A percentile compares a stretch with the other conserved stretches of the same genome.
These are phyloP conservation scores for Bonnemaisonia californica DNA, from an alignment of 31 red algal genomes.

Conservation along the genomic window DNA sequence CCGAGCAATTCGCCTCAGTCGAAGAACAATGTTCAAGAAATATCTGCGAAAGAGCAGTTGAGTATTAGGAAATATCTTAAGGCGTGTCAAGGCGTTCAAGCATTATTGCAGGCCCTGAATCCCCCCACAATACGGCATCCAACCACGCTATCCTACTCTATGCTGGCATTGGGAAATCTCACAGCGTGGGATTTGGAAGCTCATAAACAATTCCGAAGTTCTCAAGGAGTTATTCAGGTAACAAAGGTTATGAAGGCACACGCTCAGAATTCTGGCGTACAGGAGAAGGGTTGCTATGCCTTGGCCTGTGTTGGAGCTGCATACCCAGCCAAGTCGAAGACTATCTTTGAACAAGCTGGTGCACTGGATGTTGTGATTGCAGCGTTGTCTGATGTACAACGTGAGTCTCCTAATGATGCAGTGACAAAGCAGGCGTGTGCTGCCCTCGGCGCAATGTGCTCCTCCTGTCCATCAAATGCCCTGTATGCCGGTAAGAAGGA, in stretches of 20 bases:
- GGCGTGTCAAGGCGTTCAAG: conserved; percentile 41
- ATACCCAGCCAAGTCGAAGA: conserved; percentile 61
- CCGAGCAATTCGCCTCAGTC: conserved; percentile 35
- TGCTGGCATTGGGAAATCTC: conserved; percentile 73
- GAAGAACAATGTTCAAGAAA: conserved; percentile 40
- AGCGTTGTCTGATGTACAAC: conserved; percentile 42
- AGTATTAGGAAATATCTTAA: conserved; percentile 69
- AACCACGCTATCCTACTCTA: conserved; percentile 61
- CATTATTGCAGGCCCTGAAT: conserved; percentile 44
- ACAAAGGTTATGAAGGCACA: conserved; percentile 60
- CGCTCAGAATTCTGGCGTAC: conserved; percentile 56
- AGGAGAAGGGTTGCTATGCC: conserved; percentile 79
- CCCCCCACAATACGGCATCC: conserved; percentile 59
- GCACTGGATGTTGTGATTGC: conserved; percentile 55
- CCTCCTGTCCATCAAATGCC: conserved; percentile 50
- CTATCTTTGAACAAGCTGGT: conserved; percentile 48
- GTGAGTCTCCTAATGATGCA: conserved; percentile 60
- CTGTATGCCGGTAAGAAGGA: conserved; percentile 49
- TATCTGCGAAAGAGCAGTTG: conserved; percentile 63
- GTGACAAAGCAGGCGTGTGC: conserved; percentile 76
- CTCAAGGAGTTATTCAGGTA: conserved; percentile 66
- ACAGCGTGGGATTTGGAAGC: conserved; percentile 82
- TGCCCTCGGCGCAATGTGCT: conserved; percentile 66
- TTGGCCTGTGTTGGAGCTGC: conserved; percentile 67
- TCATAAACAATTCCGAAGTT: conserved; percentile 54